These are phyloP conservation scores for Globisporangium emineosum DNA, from an alignment of 352 stramenopile species.

Conservation along the genomic window DNA sequence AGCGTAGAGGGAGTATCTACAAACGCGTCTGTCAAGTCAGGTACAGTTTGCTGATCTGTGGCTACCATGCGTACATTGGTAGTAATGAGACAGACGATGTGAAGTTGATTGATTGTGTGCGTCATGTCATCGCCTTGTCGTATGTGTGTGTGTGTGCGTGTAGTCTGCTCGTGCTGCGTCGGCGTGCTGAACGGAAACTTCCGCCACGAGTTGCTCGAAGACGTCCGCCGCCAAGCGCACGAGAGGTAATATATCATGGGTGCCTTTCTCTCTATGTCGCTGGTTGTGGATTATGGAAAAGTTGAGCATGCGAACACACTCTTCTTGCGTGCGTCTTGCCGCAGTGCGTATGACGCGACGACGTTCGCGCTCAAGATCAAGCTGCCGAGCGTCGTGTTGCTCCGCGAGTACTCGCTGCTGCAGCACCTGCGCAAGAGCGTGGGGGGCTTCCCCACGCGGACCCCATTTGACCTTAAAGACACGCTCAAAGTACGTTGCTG, in stretches of 20 bases:
- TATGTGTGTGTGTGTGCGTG: not conserved
- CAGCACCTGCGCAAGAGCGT: slow-evolving; percentile 45
- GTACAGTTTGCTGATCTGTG: not conserved
- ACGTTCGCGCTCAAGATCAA: slow-evolving; percentile 81
- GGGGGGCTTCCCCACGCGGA: slow-evolving; percentile 29
- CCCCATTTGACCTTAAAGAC: slow-evolving; percentile 72
- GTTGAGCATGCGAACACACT: not conserved
- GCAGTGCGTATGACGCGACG: slow-evolving; percentile 58
- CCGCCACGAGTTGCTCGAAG: slow-evolving; percentile 37
- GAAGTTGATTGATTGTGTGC: not conserved
- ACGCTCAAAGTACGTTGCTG: slow-evolving; percentile 56
- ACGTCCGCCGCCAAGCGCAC: slow-evolving; percentile 34
- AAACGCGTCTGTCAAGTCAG: slow-evolving; percentile 3
- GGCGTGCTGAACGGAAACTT: slow-evolving; percentile 51
- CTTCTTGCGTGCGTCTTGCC: not conserved
- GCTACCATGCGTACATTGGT: not conserved
- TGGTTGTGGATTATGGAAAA: not conserved
- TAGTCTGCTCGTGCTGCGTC: slow-evolving; percentile 71
- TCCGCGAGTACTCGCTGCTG: slow-evolving; percentile 75
- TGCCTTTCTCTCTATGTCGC: not conserved
- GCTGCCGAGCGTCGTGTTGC: slow-evolving; percentile 67
- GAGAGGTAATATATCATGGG: slow-evolving; percentile 28
- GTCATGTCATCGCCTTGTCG: not conserved
- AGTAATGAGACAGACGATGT: not conserved
- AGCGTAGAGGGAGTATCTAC: not conserved